Evolutionary conservation across 176 grass and related monocot genomes (phyloP).

Genomic region (bread wheat (Triticum aestivum)): IWGSC_CS_RefSeq_v2.1 NC_057803.1:591649078-591649577

Average conservation of each 20-base stretch:
- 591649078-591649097: constrained; percentile 23
- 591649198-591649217: too few relatives aligned
- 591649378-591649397: constrained; percentile 49
- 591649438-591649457: not conserved
- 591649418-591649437: not conserved
- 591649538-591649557: not conserved
- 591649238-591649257: too few relatives aligned
- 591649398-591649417: not conserved
- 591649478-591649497: not conserved
- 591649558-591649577: not conserved
- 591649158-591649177: not conserved
- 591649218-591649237: too few relatives aligned
- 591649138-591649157: not conserved
- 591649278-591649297: not conserved
- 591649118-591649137: too few relatives aligned
- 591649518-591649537: constrained; percentile 53
- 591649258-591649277: constrained; percentile 47
- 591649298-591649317: constrained; percentile 45
- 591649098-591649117: too few relatives aligned
- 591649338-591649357: constrained; percentile 51
- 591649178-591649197: not conserved
- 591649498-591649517: constrained; percentile 18
- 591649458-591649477: not conserved
- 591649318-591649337: constrained; percentile 31
- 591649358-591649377: constrained; percentile 65